Base-by-base conservation (phyloP, 2,329 filamentous ascomycete genomes). In the Penicillium sp. region DNA sequence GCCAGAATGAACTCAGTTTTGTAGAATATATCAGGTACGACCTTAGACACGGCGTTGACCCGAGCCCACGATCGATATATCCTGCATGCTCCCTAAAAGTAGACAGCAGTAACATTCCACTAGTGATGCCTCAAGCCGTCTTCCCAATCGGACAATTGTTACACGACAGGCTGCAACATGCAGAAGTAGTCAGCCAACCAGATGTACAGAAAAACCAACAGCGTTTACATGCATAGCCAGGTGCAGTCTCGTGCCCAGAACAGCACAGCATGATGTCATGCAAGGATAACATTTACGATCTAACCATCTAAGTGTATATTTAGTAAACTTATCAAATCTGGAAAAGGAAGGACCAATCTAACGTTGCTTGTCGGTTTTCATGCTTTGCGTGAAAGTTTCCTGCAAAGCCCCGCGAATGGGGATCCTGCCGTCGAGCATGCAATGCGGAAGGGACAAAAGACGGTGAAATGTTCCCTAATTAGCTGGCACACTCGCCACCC, bases 221-320 rank as follows among this genome's bases (percentile, higher is more conserved):
- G 58, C 60, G 59, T 55, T 42, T 44, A 49, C 40, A 43, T 38
- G 36, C 34, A 56, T 49, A 38, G 45, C 43, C 40, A 22, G 47
- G 46, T 42, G 29, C 21, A 45, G 7, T 31, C 24, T 49, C 34
- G 42, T 14, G 44, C 42, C 45, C 22, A 42, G 39, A 47, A 38
- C 39, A 24, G 3, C 24, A 16, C 16, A 16, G 21, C 24, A 51
- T 58, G 55, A 62, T 56, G 59, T 60, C 59, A 50, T 50, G 46
- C 32, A 13, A 14, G 13, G 34, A 16, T n/a, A 18, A 18, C 18
- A 36, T 36, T 36, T n/a, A 13, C 13, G 14, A n/a, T n/a, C 34
- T 36, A 36, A 16, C 34, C 34, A n/a, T 36, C 34, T 7, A 3
- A 7, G 13, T 16, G 34, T 36, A 36, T 36, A 36, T 36, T 36